Base-by-base conservation (phyloP, 2,329 filamentous ascomycete genomes). In the Penicillium psychrosexuale region DNA sequence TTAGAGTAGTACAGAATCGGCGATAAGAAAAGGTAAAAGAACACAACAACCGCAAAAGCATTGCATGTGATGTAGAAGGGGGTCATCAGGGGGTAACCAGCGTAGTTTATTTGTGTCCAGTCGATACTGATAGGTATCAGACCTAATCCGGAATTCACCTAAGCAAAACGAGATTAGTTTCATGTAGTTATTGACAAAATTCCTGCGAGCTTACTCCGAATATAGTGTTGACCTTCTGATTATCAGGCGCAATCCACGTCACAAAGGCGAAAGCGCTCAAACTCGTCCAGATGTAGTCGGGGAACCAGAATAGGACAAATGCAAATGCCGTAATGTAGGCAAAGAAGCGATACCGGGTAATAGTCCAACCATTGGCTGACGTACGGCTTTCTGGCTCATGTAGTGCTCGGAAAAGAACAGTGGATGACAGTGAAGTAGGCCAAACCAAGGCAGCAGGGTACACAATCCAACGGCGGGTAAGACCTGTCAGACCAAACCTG, bases 1-100 rank as follows among this genome's bases (percentile, higher is more conserved):
- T 81, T 81, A n/a, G 73, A 77, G 62, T 82, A 85, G 66, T 85
- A 82, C 31, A 85, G 72, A 30, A 80, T 81, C 0, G 76, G 76
- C 0, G 72, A 74, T 9, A 70, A 67, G 56, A 80, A 64, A 55
- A 83, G 67, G 63, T 79, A 78, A 67, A 85, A 84, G 55, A 84
- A 57, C 28, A 84, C 57, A 45, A 84, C 75, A 31, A 82, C 68
- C 19, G 82, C 65, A 22, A 81, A 80, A 58, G 85, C 85, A 62
- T 77, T 77, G 55, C 84, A 82, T 54, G 82, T 82, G 33, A 64
- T 64, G 63, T 83, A 81, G 51, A 66, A 69, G 1, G 71, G 71
- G 7, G 63, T 65, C 28, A 64, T 64, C 2, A 72, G 57, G 8
- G 69, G 69, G 28, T 30, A 53, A 4, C 64, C 64, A 8, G 65